Percentiles rank a stretch among this genome's conserved stretches.
phyloP scores from a whole-genome alignment of 495 filamentous ascomycete species.

The Tetracladium marchalianum region DNA sequence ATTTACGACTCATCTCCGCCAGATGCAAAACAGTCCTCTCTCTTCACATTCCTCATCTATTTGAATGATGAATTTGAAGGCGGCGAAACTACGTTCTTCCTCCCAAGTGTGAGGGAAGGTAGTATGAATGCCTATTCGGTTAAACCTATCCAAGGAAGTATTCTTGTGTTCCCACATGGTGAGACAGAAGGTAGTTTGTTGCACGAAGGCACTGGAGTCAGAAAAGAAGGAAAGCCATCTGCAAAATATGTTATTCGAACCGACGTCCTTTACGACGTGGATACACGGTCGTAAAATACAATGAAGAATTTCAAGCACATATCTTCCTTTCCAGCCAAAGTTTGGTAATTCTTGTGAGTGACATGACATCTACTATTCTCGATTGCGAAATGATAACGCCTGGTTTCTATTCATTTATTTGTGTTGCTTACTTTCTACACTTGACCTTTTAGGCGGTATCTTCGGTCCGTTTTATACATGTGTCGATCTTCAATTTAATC shows the following conservation, averaged over 20 bases:
- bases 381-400: too few relatives aligned
- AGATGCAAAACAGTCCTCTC: slow-evolving; percentile 32
- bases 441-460: too few relatives aligned
- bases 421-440: too few relatives aligned
- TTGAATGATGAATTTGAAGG: slow-evolving; percentile 41
- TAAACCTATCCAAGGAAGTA: slow-evolving; percentile 34
- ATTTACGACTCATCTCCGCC: slow-evolving; percentile 35
- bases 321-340: too few relatives aligned
- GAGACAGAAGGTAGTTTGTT: slow-evolving; percentile 31
- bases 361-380: too few relatives aligned
- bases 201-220: slow-evolving; percentile 38
- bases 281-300: slow-evolving; percentile 1
- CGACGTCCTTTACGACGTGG: slow-evolving; percentile 37
- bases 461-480: too few relatives aligned
- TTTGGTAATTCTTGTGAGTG: too few relatives aligned
- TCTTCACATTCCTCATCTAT: slow-evolving; percentile 42
- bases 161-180: slow-evolving; percentile 37
- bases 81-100: slow-evolving; percentile 41
- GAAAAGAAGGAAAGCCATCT: slow-evolving; percentile 22
- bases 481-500: too few relatives aligned
- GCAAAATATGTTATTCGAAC: slow-evolving; percentile 40
- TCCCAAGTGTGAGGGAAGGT: slow-evolving; percentile 32
- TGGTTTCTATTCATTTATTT: too few relatives aligned
- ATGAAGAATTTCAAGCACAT: too few relatives aligned
- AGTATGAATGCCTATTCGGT: slow-evolving; percentile 36